Evolutionary conservation across 495 filamentous ascomycete species (phyloP).

Genomic region (Astrocystis sublimbata): DNA sequence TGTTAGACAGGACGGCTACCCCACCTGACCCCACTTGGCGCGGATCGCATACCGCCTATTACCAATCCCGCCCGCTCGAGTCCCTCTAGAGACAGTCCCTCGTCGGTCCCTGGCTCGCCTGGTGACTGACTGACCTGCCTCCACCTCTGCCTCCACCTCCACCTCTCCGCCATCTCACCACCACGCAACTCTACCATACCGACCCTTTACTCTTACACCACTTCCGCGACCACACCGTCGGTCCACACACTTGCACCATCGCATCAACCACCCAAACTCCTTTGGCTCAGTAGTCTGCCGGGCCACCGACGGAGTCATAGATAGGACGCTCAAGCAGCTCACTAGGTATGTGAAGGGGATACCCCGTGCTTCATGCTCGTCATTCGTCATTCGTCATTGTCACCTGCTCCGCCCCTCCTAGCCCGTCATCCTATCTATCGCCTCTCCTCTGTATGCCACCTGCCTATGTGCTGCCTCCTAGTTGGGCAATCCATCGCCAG

Average conservation of each 20-base stretch:
- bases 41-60: conserved; percentile 9
- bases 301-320: conserved; percentile 2
- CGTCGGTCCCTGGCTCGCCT: no score
- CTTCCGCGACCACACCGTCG: not conserved
- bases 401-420: conserved; percentile 7
- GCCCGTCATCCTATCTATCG: not conserved
- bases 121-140: no score
- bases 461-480: not conserved
- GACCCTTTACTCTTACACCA: not conserved
- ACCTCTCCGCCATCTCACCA: not conserved
- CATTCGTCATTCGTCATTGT: conserved; percentile 15
- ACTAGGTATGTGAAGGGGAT: not conserved
- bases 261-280: not conserved
- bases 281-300: not conserved
- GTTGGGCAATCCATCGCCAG: no score
- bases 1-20: no score
- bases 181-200: not conserved
- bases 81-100: no score
- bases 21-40: conserved; percentile 21
- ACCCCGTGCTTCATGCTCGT: not conserved
- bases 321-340: not conserved
- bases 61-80: conserved; percentile 1
- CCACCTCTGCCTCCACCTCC: not conserved
- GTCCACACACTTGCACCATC: not conserved
- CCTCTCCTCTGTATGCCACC: not conserved